Percentiles rank a stretch among this genome's conserved stretches.
These are phyloP conservation scores for Globisporangium solare DNA, from an alignment of 352 stramenopile genomes.

Conservation along the genomic window DNA sequence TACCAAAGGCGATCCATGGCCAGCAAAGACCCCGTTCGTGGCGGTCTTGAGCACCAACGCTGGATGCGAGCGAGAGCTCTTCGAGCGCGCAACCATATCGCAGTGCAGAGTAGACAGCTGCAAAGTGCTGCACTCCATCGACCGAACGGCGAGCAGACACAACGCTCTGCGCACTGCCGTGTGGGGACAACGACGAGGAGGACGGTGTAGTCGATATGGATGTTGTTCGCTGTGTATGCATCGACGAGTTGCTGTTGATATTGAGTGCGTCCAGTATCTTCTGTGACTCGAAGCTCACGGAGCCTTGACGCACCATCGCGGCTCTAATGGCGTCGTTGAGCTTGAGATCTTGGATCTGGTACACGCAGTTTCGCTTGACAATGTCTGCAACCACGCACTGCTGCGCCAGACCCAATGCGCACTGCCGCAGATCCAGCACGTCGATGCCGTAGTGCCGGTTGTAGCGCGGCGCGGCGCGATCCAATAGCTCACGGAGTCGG, in stretches of 20 bases:
- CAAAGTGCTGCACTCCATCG: background rate
- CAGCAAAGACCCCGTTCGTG: background rate
- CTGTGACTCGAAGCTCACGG: background rate
- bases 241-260: background rate
- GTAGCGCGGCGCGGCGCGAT: background rate
- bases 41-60: background rate
- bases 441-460: background rate
- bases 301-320: background rate
- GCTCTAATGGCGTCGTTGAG: background rate
- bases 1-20: background rate
- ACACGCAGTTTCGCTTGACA: background rate
- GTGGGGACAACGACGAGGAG: too few relatives aligned
- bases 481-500: background rate
- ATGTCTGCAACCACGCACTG: background rate
- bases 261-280: background rate
- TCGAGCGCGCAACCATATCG: background rate
- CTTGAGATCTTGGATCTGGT: background rate
- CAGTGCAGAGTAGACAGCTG: background rate
- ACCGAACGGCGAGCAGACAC: too few relatives aligned
- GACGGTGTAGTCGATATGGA: too few relatives aligned
- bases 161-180: too few relatives aligned
- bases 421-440: background rate
- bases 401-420: background rate
- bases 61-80: background rate
- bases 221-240: too few relatives aligned